Base-by-base conservation (phyloP, 768 basidiomycete species). In the Panellus pusillus region DNA sequence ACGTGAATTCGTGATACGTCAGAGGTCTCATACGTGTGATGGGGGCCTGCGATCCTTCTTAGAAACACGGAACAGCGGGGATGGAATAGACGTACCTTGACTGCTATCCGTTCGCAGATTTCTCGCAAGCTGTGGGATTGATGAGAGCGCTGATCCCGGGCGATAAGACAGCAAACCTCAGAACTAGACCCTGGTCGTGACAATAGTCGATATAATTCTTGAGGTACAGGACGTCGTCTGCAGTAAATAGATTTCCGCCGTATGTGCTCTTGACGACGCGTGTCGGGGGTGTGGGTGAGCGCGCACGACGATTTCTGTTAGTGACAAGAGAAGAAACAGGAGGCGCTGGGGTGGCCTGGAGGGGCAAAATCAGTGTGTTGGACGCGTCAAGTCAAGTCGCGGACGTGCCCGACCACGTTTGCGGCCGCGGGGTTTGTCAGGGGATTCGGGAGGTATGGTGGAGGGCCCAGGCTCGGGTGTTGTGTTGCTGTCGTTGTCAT, bases 201-300 rank as follows among this genome's bases (percentile, higher is more conserved):
- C 91, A 93, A 62, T 91, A 93, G 61, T 92, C 89, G 42, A 93
- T 93, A 65, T 93, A 93, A 65, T 84, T 87, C 65, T 91, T 91
- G 56, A 93, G 77, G 66, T 93, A 93, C 32, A 81, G 51, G 38
- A 93, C 82, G 65, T 93, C 91, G 44, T 93, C 91, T 2, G 85
- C 78, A 0, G 91, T 93, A 64, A 93, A 93, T 36, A 92, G 67
- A 64, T 93, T 93, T 13, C 91, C 91, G 40, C 91, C 91, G 63
- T 92, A 93, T 0, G 91, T 92, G 63, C 91, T 93, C 70, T 91
- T 92, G 65, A 93, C 84, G 18, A 92, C 85, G 14, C 90, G 82
- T 6, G 79, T 82, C 17, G 91, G 91, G 12, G 91, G 91, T 0
- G 89, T 90, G 4, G 91, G 91, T 19, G 91, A 93, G 3, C 91